A percentile compares a stretch with the other conserved stretches of the same genome.
These are phyloP conservation scores for Andrographis paniculata DNA, from an alignment of 305 asterid species.

Conservation along the genomic window DNA sequence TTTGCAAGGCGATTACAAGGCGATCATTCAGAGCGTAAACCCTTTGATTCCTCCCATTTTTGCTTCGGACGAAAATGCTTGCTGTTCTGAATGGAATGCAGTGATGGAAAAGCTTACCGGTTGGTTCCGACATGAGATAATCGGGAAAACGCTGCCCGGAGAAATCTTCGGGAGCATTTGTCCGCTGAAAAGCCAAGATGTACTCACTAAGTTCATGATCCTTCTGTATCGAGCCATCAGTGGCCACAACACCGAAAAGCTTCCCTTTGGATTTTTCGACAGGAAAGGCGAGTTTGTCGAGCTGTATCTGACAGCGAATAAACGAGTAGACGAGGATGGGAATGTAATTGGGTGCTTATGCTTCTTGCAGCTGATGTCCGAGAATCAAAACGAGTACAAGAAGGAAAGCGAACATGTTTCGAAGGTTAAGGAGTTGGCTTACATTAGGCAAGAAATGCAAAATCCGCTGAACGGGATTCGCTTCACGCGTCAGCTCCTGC, in stretches of 20 bases:
- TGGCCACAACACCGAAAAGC: slow-evolving; percentile 46
- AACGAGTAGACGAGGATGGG: slow-evolving; percentile 39
- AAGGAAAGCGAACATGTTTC: slow-evolving; percentile 17
- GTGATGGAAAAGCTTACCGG: slow-evolving; percentile 69
- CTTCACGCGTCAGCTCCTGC: slow-evolving; percentile 50
- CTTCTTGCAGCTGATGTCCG: slow-evolving; percentile 36
- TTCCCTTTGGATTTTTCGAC: slow-evolving; percentile 48
- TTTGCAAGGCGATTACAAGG: slow-evolving; percentile 51
- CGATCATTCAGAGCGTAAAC: slow-evolving; percentile 44
- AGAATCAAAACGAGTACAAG: slow-evolving; percentile 16
- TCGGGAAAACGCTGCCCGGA: slow-evolving; percentile 53
- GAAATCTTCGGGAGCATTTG: slow-evolving; percentile 67
- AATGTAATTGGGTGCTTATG: slow-evolving; percentile 49
- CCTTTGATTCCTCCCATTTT: slow-evolving; percentile 68
- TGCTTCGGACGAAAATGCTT: slow-evolving; percentile 54
- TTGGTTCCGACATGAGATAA: slow-evolving; percentile 44
- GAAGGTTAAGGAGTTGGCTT: slow-evolving; percentile 40
- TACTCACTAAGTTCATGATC: slow-evolving; percentile 50
- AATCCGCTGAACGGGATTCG: slow-evolving; percentile 62
- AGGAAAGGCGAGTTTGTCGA: slow-evolving; percentile 46
- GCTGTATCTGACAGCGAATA: slow-evolving; percentile 41
- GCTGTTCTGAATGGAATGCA: slow-evolving; percentile 70
- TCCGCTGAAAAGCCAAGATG: slow-evolving; percentile 36
- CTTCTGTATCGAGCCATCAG: slow-evolving; percentile 45
- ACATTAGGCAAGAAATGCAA: slow-evolving; percentile 48